Conservation (phyloP, 2,329 filamentous ascomycete genomes). For the Colletotrichum sublineola region DNA sequence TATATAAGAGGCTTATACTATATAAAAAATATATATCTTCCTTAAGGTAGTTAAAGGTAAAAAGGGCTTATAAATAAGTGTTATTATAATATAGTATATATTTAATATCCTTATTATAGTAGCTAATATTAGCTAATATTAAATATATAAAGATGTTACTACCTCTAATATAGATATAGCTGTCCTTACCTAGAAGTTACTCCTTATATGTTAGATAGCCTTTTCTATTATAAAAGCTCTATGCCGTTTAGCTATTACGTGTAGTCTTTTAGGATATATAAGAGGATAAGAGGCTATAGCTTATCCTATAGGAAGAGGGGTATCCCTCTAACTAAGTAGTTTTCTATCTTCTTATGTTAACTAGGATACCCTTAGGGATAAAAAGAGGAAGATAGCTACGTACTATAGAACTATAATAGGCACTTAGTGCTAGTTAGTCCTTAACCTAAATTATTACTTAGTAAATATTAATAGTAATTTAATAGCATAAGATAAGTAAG, state of each 20-base stretch:
- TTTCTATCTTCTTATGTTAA: constrained; percentile 5
- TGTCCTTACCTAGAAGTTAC: background rate
- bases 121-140: background rate
- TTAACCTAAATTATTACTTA: constrained; percentile 13
- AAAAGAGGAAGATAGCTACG: constrained; percentile 11
- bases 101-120: background rate
- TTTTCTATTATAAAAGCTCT: background rate
- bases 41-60: no score
- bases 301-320: background rate
- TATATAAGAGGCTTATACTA: no score
- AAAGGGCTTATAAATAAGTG: background rate
- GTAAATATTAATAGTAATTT: constrained; percentile 3
- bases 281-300: background rate
- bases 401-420: background rate
- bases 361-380: background rate
- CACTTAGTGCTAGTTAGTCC: background rate
- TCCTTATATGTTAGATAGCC: background rate
- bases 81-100: background rate
- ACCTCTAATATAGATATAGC: background rate
- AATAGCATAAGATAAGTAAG: constrained; percentile 2
- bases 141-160: background rate
- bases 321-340: background rate
- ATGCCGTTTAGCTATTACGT: constrained; percentile 3
- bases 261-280: background rate
- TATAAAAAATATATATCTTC: no score